Percentiles rank a stretch among this genome's conserved stretches.
phyloP scores from a whole-genome alignment of 1,139 yeast genomes.

The Yamadazyma triangularis region DNA sequence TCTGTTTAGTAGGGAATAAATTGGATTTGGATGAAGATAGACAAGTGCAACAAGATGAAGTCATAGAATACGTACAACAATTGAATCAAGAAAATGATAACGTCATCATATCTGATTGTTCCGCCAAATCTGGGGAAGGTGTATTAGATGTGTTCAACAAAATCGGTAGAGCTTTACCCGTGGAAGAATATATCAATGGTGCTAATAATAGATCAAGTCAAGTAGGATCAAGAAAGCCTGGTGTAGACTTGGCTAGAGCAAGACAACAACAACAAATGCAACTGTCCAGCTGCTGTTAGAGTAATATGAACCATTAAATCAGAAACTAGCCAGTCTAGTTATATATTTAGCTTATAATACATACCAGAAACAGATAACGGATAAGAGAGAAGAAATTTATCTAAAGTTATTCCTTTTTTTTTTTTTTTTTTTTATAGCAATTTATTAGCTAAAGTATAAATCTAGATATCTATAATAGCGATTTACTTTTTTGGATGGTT shows the following conservation, averaged over 20 bases:
- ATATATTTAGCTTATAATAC: too few species aligned
- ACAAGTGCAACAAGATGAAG: conserved; percentile 43
- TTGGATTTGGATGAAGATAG: conserved; percentile 55
- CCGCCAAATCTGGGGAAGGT: conserved; percentile 46
- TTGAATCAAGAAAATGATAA: conserved; percentile 25
- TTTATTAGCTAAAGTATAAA: too few species aligned
- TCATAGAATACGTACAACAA: conserved; percentile 29
- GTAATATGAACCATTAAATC: too few species aligned
- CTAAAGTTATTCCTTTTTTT: too few species aligned
- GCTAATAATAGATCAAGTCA: conserved; percentile 22
- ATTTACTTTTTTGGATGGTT: too few species aligned
- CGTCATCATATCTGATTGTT: conserved; percentile 37
- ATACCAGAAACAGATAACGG: too few species aligned
- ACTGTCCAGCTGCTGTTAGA: too few species aligned
- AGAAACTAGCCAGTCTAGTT: too few species aligned
- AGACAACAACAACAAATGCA: conserved; percentile 18
- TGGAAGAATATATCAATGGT: conserved; percentile 33
- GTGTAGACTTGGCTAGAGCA: conserved; percentile 37
- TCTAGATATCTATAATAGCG: too few species aligned
- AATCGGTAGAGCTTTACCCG: conserved; percentile 42
- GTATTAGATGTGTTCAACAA: conserved; percentile 39
- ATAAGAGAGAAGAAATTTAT: too few species aligned
- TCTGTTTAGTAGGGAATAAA: conserved; percentile 88
- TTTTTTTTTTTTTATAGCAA: too few species aligned
- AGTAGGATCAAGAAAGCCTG: conserved; percentile 18